Evolutionary conservation across 148 eudicot genomes (phyloP), one percentile per base, ranked within the genome.

Genomic region (Rhododendron williamsianum): DNA sequence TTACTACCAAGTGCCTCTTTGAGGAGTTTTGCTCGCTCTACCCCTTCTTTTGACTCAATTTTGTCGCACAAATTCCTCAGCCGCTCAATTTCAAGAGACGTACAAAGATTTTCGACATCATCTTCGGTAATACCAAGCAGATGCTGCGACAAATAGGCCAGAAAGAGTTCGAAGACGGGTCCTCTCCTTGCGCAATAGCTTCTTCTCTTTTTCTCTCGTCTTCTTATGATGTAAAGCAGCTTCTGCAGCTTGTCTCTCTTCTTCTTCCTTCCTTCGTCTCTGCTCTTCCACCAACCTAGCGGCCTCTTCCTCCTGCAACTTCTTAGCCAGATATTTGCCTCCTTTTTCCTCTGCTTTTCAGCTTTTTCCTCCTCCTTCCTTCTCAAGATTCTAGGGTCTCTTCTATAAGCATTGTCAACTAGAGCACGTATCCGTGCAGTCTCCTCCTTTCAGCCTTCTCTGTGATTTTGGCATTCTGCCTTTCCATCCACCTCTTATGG

Each of bases 401-500:
- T 90, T 87, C 92, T 97, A 85, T 94, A 94, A 13, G 99, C 95
- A 87, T 92, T 94, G 88, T 95, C 98, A 71, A 97, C 95, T 72
- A 97, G 95, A 67, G 92, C 58, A 80, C 99, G 98, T 85, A 97
- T 82, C 13, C 99, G 92, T 2, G 77, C 88, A 77, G 85, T 87
- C 82, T 97, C 99, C 87, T 95, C 99, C 88, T 93, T 97, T 88
- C 97, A 21, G 99, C 95, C 91, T 95, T 97, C 90, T 97, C 99
- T 4, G 93, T 84, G 56, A 97, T 95, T 89, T 97, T 97, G 41
- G 98, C 98, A 89, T 97, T 97, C 87, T 97, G 99, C 86, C 99
- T 88, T 88, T 97, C 99, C 99, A 97, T 97, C 99, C 99, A 97
- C 90, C 99, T 93, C 87, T 86, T 93, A 58, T 97, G 99, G 86